Evolutionary conservation across 2,329 filamentous ascomycete genomes (phyloP), one percentile per base, ranked within the genome.

Genomic region (Talaromyces sp.): DNA sequence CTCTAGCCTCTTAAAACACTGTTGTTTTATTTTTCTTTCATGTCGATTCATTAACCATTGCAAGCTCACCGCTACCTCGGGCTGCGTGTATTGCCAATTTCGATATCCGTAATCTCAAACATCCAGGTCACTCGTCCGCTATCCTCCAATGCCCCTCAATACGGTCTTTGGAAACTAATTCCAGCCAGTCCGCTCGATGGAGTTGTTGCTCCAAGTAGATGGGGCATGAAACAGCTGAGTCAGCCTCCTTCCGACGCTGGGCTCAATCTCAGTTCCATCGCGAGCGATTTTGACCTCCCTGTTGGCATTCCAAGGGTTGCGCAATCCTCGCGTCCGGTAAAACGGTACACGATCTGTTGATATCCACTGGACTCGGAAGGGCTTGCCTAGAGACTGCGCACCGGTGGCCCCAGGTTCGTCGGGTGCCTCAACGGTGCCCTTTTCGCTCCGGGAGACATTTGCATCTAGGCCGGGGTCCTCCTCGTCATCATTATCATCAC

Each of bases 241-340:
- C 58, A 98, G 78, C 67, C 86, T 86, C 67, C 86, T 85, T 5
- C 93, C 93, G 50, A 96, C 84, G 31, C 81, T 84, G 29, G 93
- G 90, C 74, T 98, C 93, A 58, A 98, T 80, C 73, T 98, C 93
- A 0, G 93, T 98, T 1, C 93, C 93, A 69, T 98, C 93, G 68
- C 93, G 84, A 26, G 93, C 93, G 70, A 98, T 96, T 76, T 98
- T 98, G 64, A 98, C 90, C 71, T 98, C 93, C 57, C 93, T 82
- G 70, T 97, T 96, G 4, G 91, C 89, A 73, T 98, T 98, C 91
- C 92, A 96, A 0, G 91, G 89, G 71, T 98, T 98, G 35, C 93
- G 85, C 59, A 98, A 77, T 0, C 93, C 93, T 64, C 92, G 81
- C 0, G 93, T 96, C 50, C 90, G 86, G 73, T 95, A 96, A 71